Conservation (phyloP, 371 early-diverging fungal genomes). For the Mucor piriformis region DNA sequence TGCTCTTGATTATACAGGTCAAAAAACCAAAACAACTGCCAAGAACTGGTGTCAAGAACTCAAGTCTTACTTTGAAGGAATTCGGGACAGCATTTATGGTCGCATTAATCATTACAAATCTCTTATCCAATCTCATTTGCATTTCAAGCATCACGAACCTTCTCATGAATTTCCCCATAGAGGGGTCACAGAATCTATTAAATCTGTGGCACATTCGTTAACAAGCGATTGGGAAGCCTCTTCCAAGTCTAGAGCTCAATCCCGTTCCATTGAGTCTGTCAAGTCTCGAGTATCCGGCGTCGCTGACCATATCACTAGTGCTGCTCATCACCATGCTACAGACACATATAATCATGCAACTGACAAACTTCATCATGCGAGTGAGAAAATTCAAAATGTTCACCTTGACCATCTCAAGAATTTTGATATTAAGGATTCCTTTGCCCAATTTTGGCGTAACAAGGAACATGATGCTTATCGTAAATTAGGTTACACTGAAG, state of each 20-base stretch:
- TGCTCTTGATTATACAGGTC: conserved; percentile 20
- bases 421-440: conserved; percentile 9
- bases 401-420: conserved; percentile 1
- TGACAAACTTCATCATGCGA: background rate
- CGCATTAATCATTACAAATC: background rate
- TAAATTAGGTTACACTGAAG: conserved; percentile 29
- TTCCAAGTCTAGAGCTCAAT: conserved; percentile 11
- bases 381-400: conserved; percentile 6
- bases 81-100: background rate
- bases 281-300: conserved; percentile 6
- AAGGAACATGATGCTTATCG: conserved; percentile 25
- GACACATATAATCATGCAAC: background rate
- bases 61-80: background rate
- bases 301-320: conserved; percentile 10
- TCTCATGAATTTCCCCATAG: background rate
- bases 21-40: conserved; percentile 5
- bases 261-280: conserved; percentile 12
- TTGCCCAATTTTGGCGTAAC: conserved; percentile 26
- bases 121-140: background rate
- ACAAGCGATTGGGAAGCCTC: conserved; percentile 15
- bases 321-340: conserved; percentile 5
- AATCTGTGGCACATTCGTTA: conserved; percentile 21
- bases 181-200: conserved; percentile 8
- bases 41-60: conserved; percentile 9
- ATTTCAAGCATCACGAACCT: background rate